phyloP scores from a whole-genome alignment of 192 early-diverging fungal species.

The Allomyces macrogynus region DNA sequence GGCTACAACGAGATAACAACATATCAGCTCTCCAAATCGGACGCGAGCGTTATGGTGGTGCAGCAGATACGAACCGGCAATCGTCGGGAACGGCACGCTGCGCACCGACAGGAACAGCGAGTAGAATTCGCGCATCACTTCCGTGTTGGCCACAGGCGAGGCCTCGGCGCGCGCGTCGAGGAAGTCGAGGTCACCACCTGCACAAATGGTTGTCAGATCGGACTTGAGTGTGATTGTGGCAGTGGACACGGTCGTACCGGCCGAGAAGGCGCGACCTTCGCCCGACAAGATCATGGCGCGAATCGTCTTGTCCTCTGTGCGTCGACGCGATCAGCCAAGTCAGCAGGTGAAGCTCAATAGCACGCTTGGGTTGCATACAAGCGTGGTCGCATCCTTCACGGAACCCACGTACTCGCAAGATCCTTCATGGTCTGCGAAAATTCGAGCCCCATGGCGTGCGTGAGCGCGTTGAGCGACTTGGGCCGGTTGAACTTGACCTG shows the following conservation, averaged over 20 bases:
- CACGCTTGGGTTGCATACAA: no score
- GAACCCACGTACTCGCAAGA: background rate
- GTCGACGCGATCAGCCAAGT: background rate
- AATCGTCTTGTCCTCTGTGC: background rate
- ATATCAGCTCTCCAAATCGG: no score
- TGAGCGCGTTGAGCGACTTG: slow-evolving; percentile 11
- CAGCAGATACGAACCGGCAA: background rate
- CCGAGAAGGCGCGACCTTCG: slow-evolving; percentile 4
- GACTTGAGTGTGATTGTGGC: no score
- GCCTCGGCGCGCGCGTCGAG: slow-evolving; percentile 5
- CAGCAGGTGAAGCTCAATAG: no score
- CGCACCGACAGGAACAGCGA: slow-evolving; percentile 9
- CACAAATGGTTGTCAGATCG: no score
- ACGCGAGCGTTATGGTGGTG: no score
- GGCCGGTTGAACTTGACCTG: slow-evolving; percentile 9
- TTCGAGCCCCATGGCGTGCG: slow-evolving; percentile 8
- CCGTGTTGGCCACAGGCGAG: slow-evolving; percentile 4
- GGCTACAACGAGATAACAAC: background rate
- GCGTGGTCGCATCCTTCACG: no score
- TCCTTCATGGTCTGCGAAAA: slow-evolving; percentile 2
- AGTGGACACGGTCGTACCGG: background rate
- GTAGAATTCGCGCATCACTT: slow-evolving; percentile 13
- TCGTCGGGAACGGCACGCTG: slow-evolving; percentile 7
- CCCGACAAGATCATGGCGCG: slow-evolving; percentile 6
- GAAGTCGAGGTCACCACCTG: slow-evolving; percentile 11